Base-by-base conservation (phyloP, 208 protist species). In the Naegleria fowleri region DNA sequence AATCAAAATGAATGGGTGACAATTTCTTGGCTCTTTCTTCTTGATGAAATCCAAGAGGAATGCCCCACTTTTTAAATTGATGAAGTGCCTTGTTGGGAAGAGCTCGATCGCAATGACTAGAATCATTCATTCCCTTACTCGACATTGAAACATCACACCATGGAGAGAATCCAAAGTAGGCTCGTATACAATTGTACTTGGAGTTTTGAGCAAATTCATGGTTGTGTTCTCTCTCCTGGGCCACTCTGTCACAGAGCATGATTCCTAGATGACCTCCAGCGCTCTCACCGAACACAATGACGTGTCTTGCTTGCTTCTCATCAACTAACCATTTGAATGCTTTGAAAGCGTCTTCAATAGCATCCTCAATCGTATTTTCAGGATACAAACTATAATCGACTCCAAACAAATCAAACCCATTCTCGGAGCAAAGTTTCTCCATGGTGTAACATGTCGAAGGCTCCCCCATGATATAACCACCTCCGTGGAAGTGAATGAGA, bases 311-410 rank as follows among this genome's bases (percentile, higher is more conserved):
- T 36, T 33, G 6, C 25, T 79, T 79, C n/a, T 79, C 67, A 79
- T 79, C 29, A 36, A 79, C 29, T 7, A 79, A 9, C 67, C 67
- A 79, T 33, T 79, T 36, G 29, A 36, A 79, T 36, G 67, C 67
- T n/a, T 79, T 79, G 9, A 79, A 79, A 36, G 67, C 67, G n/a
- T 79, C 67, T 9, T 79, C 67, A 33, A 79, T 79, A 36, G 67
- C 67, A 29, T 79, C 67, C 29, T 79, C 67, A 36, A 79, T 36
- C 2, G 7, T 79, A 79, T 79, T 25, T 33, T 79, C 67, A 1
- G 67, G 67, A 79, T 79, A 79, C 9, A 79, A 79, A 79, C 67
- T 79, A 79, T 79, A 79, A 36, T 79, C 67, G 3, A 79, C 67
- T 36, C 67, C 67, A 36, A 79, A 79, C 29, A 79, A 79, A 79